These are phyloP conservation scores for Xerocomellus dryophilus DNA, from an alignment of 768 basidiomycete genomes.

Conservation along the genomic window DNA sequence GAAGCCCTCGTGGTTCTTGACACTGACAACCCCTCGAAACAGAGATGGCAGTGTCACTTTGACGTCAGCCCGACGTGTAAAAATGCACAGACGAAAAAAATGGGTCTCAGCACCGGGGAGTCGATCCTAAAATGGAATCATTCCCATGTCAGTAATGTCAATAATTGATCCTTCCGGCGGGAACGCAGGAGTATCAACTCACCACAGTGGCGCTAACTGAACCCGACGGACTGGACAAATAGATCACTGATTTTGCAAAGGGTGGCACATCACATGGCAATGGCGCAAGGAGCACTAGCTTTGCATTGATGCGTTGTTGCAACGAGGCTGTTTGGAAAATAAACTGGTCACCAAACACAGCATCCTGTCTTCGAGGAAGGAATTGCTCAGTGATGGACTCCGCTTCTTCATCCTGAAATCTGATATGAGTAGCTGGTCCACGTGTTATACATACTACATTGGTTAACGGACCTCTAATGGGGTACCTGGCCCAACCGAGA, in stretches of 20 bases:
- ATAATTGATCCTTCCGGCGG: neutral
- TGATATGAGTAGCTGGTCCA: neutral
- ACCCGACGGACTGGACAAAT: constrained; percentile 29
- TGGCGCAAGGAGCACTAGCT: constrained; percentile 26
- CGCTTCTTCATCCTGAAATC: constrained; percentile 19
- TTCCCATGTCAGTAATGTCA: constrained; percentile 11
- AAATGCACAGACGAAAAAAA: constrained; percentile 30
- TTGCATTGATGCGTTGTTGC: constrained; percentile 28
- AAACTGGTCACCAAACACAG: constrained; percentile 32
- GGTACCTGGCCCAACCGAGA: constrained; percentile 6
- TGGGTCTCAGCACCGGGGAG: constrained; percentile 27
- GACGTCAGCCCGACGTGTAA: constrained; percentile 29
- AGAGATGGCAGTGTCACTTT: constrained; percentile 27
- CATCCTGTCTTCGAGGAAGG: constrained; percentile 28
- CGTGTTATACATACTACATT: neutral
- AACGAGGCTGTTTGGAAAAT: constrained; percentile 23
- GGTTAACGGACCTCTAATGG: constrained; percentile 20
- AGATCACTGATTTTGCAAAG: constrained; percentile 34
- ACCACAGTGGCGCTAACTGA: constrained; percentile 26
- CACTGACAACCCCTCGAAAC: constrained; percentile 29
- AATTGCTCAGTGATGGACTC: constrained; percentile 27
- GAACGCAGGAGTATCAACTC: constrained; percentile 11
- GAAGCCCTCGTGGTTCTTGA: constrained; percentile 16
- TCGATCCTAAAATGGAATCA: constrained; percentile 18
- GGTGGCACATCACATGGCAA: constrained; percentile 27